Percentiles rank a stretch among this genome's conserved stretches.
Evolutionary conservation across 2,329 filamentous ascomycete genomes (phyloP).

Genomic region (Akanthomyces dipterigenus): DNA sequence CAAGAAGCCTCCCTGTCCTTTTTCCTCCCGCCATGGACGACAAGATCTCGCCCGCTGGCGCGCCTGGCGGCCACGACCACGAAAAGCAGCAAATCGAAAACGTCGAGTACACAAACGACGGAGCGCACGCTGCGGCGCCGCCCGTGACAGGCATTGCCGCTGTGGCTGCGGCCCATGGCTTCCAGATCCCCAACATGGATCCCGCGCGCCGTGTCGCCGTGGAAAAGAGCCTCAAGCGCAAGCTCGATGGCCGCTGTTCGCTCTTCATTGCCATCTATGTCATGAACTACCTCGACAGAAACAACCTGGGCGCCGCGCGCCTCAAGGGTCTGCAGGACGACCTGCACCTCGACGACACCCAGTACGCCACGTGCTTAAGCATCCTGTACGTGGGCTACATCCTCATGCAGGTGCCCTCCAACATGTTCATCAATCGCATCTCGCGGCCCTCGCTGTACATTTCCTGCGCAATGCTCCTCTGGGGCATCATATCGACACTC

Average conservation of each 20-base stretch:
- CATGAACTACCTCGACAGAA: conserved; percentile 62
- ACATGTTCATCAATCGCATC: conserved; percentile 51
- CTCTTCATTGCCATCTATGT: conserved; percentile 71
- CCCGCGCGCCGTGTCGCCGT: conserved; percentile 45
- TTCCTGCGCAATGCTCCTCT: conserved; percentile 45
- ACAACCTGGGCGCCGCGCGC: conserved; percentile 61
- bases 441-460: conserved; percentile 46
- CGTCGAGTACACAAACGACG: neutral
- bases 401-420: conserved; percentile 55
- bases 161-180: neutral
- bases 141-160: neutral
- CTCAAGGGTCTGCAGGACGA: conserved; percentile 59
- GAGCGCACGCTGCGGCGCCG: neutral
- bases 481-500: conserved; percentile 54
- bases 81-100: conserved; percentile 10
- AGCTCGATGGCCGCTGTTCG: conserved; percentile 62
- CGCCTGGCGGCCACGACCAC: neutral
- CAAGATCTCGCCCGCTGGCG: conserved; percentile 10
- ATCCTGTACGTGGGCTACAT: conserved; percentile 63
- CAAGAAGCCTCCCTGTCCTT: neutral
- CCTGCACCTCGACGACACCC: conserved; percentile 44
- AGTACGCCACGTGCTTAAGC: conserved; percentile 58
- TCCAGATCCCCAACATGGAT: conserved; percentile 20
- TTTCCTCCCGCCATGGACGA: conserved; percentile 3
- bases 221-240: conserved; percentile 61